Base-by-base conservation (phyloP, 371 early-diverging fungal species). In the Zychaea mexicana region DNA sequence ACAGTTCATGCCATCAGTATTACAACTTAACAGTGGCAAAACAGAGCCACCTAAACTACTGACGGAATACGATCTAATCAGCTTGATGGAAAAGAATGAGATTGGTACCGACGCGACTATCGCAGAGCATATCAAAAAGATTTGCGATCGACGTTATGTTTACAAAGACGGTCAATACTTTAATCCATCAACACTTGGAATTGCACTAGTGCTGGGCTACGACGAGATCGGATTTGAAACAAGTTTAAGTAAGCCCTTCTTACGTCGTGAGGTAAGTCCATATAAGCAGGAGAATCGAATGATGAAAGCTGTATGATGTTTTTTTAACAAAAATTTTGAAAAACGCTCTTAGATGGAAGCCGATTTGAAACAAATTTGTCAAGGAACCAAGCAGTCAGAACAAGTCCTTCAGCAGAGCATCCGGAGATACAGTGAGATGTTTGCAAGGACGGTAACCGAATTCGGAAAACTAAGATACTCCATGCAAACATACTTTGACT, bases 101-200 rank as follows among this genome's bases (percentile, higher is more conserved):
- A 99, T 99, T 49, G 99, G 99, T 4, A 99, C 99, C 3, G 99
- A 99, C 76, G 99, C 99, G 0, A 99, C 99, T 0, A 99, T 99
- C 52, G 96, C 96, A 31, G 98, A 99, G 45, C 99, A 99, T 64
- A 99, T 99, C 67, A 94, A 97, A 65, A 99, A 92, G 64, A 93
- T 99, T 26, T 85, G 91, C 5, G 93, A 91, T 7, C 88, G 99
- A 45, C 87, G 93, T 42, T 99, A 99, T 76, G 92, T 89, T 0
- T 84, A 81, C 56, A 93, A 96, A 60, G 81, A 85, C 19, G 75
- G 73, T 2, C 76, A 77, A 5, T 83, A 82, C 32, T 91, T 99
- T 65, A 71, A 81, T 13, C 99, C 99, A 0, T 90, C 96, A 8
- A 88, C 90, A 0, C 81, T 99, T 10, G 99, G 99, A 10, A 86